Evolutionary conservation across 495 filamentous ascomycete genomes (phyloP), one percentile per base, ranked within the genome.

Genomic region (Annulohypoxylon stygium): DNA sequence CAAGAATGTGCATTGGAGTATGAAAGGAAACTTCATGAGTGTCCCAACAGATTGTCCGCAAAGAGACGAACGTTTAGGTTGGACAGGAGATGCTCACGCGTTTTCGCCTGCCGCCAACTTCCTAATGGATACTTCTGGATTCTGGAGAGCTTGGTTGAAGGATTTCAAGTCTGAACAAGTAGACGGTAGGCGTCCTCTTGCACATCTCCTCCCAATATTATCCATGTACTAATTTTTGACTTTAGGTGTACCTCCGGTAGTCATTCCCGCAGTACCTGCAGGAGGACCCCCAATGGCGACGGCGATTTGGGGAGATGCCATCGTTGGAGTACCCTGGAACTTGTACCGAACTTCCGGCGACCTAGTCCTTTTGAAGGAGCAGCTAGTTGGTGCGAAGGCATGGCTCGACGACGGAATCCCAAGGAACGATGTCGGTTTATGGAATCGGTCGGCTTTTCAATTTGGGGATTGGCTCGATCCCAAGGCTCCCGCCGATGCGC

Each of bases 21-120:
- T 88, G 84, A 79, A 81, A 4, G 83, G 86, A 0, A 89, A 88
- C 54, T 89, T 89, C 55, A 77, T 89, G 60, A 78, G 75, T 18
- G 76, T 88, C 0, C 87, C 86, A 2, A 89, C 84, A 0, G 87
- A 89, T 61, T 88, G 86, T 65, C 86, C 86, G 0, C 85, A 87
- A 63, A 81, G 87, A 39, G 87, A 89, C 58, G 87, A 89, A 68
- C 79, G 86, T 3, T 66, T 89, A 9, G 87, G 87, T 0, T 89
- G 86, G 87, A 88, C 87, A 0, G 87, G 86, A 1, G 86, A 88
- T 60, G 79, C 83, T 9, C 82, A 86, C 53, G 80, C 83, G 1
- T 88, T 89, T 70, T 74, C 80, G 0, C 81, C 82, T 0, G 83
- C 86, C 0, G 85, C 85, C 0, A 83, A 81, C 61, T 88, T 83